These are phyloP conservation scores for Camellia oleifera DNA, from an alignment of 179 eudicot genomes.

Conservation along the genomic window DNA sequence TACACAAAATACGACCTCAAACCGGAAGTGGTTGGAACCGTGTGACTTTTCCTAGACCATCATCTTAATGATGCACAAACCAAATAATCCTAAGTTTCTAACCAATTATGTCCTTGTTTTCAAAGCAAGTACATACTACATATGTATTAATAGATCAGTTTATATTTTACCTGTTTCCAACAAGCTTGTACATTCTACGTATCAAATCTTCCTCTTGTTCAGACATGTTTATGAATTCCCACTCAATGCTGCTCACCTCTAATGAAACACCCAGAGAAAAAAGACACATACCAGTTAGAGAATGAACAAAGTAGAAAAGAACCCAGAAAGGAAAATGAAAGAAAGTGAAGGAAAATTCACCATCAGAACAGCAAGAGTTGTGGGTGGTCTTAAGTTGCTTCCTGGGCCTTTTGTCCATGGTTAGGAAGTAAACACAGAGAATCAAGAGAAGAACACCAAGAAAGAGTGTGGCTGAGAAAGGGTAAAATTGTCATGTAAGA, in stretches of 20 bases:
- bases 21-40: not conserved
- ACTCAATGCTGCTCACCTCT: conserved; percentile 45
- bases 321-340: not conserved
- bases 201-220: conserved; percentile 41
- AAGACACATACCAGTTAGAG: not conserved
- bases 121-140: too few relatives aligned
- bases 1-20: too few relatives aligned
- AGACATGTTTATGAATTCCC: conserved; percentile 35
- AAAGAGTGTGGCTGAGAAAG: too few relatives aligned
- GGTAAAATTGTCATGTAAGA: too few relatives aligned
- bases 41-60: not conserved
- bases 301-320: not conserved
- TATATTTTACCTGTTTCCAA: conserved; percentile 34
- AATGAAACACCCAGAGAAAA: not conserved
- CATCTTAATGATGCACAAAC: not conserved
- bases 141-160: not conserved
- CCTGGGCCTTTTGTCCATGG: conserved; percentile 30
- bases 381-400: conserved; percentile 24
- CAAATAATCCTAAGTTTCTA: not conserved
- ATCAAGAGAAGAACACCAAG: not conserved
- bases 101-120: too few relatives aligned
- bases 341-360: conserved; percentile 11
- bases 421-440: not conserved
- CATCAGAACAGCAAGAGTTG: conserved; percentile 23
- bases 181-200: conserved; percentile 37